phyloP scores from a whole-genome alignment of 2,329 filamentous ascomycete genomes.

The Fusarium hainanense region DNA sequence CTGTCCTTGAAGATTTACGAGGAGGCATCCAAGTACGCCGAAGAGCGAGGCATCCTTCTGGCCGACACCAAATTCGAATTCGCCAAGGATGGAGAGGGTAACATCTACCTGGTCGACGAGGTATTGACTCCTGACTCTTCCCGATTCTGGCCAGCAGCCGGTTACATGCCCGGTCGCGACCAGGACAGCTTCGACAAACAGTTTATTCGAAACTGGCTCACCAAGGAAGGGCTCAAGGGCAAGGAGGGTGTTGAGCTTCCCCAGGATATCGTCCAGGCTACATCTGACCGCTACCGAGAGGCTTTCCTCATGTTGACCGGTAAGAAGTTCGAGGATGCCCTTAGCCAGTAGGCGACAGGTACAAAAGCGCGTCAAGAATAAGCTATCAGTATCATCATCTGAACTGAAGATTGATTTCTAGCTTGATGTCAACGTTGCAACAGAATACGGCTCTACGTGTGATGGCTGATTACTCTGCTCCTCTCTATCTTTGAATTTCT shows the following conservation, averaged over 20 bases:
- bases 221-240: constrained; percentile 67
- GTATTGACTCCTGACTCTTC: constrained; percentile 67
- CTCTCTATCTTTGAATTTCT: constrained; percentile 20
- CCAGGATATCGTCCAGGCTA: constrained; percentile 76
- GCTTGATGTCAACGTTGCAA: constrained; percentile 5
- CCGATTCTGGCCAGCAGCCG: constrained; percentile 83
- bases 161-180: constrained; percentile 68
- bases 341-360: constrained; percentile 21
- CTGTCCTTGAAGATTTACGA: constrained; percentile 45
- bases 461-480: not conserved
- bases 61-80: constrained; percentile 46
- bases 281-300: constrained; percentile 77
- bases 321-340: constrained; percentile 54
- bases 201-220: constrained; percentile 84
- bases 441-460: not conserved
- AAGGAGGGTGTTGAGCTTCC: constrained; percentile 66
- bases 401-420: constrained; percentile 31
- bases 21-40: constrained; percentile 41
- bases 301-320: constrained; percentile 76
- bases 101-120: constrained; percentile 45
- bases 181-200: constrained; percentile 93
- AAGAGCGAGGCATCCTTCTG: constrained; percentile 40
- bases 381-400: constrained; percentile 9
- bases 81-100: constrained; percentile 44
- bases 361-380: not conserved